Percentiles rank a stretch among this genome's conserved stretches.
Evolutionary conservation across 768 basidiomycete genomes (phyloP).

Genomic region (Tephrocybe rancida): DNA sequence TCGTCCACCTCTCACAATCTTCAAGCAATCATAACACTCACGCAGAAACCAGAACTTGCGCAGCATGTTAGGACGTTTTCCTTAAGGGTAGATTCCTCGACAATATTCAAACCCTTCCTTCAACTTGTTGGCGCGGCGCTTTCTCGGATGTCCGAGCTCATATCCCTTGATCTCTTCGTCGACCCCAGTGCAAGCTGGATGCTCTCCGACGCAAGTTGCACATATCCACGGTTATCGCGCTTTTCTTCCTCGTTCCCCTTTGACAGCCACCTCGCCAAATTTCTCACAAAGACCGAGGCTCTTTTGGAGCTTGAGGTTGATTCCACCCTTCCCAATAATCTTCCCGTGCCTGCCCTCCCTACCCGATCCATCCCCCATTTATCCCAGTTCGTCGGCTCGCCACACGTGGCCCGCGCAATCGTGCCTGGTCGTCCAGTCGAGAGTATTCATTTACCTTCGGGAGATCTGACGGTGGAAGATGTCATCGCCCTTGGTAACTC

Average conservation of each 20-base stretch:
- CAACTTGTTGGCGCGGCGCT: constrained; percentile 53
- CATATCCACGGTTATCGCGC: constrained; percentile 50
- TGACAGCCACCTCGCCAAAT: constrained; percentile 57
- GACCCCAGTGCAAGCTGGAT: constrained; percentile 58
- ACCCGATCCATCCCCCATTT: constrained; percentile 43
- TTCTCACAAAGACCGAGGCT: constrained; percentile 56
- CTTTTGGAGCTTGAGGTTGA: constrained; percentile 63
- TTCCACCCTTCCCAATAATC: constrained; percentile 28
- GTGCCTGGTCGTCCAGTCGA: constrained; percentile 69
- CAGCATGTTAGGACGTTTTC: constrained; percentile 63
- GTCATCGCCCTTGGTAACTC: constrained; percentile 52
- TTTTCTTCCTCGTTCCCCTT: constrained; percentile 66
- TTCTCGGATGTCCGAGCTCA: constrained; percentile 60
- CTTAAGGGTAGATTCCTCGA: constrained; percentile 47
- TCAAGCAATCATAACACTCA: constrained; percentile 55
- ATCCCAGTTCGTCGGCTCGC: constrained; percentile 63
- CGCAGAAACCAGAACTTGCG: constrained; percentile 57
- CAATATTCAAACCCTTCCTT: constrained; percentile 51
- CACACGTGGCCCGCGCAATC: constrained; percentile 53
- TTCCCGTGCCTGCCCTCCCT: constrained; percentile 37
- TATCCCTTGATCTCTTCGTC: constrained; percentile 56
- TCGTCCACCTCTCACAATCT: constrained; percentile 48
- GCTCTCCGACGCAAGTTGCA: constrained; percentile 33
- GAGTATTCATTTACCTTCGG: constrained; percentile 62
- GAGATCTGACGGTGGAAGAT: constrained; percentile 60